These are phyloP conservation scores for Pisolithus sp. DNA, from an alignment of 768 basidiomycete species.

Conservation along the genomic window DNA sequence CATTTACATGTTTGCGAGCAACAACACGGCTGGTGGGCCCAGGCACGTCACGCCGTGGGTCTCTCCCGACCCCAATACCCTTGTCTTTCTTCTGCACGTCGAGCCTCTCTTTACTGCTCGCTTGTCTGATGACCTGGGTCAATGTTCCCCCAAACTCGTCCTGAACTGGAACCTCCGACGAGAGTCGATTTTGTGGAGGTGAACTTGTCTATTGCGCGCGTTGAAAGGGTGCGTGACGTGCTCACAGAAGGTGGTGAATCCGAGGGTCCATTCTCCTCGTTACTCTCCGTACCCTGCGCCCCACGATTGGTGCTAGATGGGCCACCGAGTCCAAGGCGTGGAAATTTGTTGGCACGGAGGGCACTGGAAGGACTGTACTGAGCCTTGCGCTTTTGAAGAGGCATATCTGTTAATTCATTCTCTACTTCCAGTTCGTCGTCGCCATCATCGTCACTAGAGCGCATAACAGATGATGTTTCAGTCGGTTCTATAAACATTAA, in stretches of 20 bases:
- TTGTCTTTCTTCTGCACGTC: background rate
- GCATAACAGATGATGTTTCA: constrained; percentile 12
- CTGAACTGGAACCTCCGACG: constrained; percentile 11
- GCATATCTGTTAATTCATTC: background rate
- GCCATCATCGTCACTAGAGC: constrained; percentile 11
- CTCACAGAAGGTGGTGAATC: constrained; percentile 7
- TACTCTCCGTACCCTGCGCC: background rate
- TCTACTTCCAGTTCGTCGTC: constrained; percentile 15
- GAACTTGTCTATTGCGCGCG: background rate
- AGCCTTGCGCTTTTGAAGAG: constrained; percentile 24
- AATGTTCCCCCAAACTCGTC: constrained; percentile 8
- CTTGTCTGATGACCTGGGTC: constrained; percentile 12
- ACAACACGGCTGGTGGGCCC: background rate
- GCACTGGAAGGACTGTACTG: constrained; percentile 6
- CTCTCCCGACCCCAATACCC: background rate
- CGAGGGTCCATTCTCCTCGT: background rate
- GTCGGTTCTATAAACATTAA: constrained; percentile 11
- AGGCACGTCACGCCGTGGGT: background rate
- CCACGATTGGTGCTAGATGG: background rate
- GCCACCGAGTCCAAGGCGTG: constrained; percentile 11
- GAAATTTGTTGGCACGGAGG: constrained; percentile 12
- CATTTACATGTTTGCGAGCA: background rate
- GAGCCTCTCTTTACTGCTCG: constrained; percentile 3
- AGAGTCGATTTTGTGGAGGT: background rate
- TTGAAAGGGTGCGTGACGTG: background rate